These are phyloP conservation scores for Tuber calosporum DNA, from an alignment of 495 filamentous ascomycete species.

Conservation along the genomic window DNA sequence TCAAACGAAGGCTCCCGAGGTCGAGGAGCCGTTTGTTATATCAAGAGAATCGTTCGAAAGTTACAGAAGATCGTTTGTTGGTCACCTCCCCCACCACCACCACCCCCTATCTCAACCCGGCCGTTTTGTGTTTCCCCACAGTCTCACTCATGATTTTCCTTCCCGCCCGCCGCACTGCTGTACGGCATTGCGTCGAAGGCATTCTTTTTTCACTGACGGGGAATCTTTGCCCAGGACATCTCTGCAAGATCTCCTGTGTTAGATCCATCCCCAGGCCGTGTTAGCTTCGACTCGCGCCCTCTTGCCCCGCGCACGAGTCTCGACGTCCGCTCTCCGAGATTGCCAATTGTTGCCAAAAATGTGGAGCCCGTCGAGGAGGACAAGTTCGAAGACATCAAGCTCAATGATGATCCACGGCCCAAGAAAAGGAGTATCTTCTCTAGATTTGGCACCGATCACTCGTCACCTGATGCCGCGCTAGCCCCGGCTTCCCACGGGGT, in stretches of 20 bases:
- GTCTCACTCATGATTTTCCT: conserved; percentile 10
- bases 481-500: conserved; percentile 9
- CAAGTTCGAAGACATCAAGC: conserved; percentile 80
- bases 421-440: conserved; percentile 82
- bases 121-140: background rate
- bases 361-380: conserved; percentile 53
- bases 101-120: background rate
- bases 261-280: conserved; percentile 56
- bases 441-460: conserved; percentile 58
- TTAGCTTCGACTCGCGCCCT: conserved; percentile 64
- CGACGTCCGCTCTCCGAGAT: conserved; percentile 32
- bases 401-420: conserved; percentile 60
- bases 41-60: conserved; percentile 97
- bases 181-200: background rate
- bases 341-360: conserved; percentile 26
- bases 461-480: conserved; percentile 12
- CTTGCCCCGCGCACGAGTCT: conserved; percentile 42
- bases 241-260: conserved; percentile 73
- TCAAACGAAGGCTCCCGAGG: conserved; percentile 65
- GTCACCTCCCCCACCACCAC: conserved; percentile 38
- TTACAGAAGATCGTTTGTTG: conserved; percentile 90
- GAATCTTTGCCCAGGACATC: conserved; percentile 61
- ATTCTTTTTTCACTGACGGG: conserved; percentile 24
- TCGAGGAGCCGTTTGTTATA: conserved; percentile 80
- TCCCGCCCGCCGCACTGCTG: background rate